These are phyloP conservation scores for Tuctoria greenei DNA, from an alignment of 176 grass and related monocot genomes.

Conservation along the genomic window DNA sequence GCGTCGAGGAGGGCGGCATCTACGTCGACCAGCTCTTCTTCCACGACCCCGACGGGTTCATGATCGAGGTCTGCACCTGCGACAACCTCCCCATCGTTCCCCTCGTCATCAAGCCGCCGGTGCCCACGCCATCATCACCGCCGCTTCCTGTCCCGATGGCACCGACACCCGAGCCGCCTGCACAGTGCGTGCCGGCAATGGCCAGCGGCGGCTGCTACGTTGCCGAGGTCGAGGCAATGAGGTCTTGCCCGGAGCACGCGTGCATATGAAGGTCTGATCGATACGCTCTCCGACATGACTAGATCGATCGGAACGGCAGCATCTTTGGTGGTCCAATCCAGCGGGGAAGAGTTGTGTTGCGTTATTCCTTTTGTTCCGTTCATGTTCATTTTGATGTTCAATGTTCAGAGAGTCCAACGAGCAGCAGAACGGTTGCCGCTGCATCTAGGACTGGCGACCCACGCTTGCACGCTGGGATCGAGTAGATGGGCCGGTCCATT, in stretches of 20 bases:
- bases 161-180: neutral
- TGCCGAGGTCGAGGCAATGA: constrained; percentile 20
- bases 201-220: constrained; percentile 2
- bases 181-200: constrained; percentile 1
- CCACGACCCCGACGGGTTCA: constrained; percentile 94
- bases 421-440: neutral
- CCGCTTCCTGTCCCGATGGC: neutral
- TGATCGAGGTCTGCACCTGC: constrained; percentile 93
- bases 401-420: neutral
- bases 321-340: neutral
- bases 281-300: neutral
- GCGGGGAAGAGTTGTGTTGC: neutral
- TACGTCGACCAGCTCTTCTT: constrained; percentile 88
- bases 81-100: constrained; percentile 76
- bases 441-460: neutral
- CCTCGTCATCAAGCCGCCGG: constrained; percentile 13
- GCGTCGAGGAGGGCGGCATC: constrained; percentile 70
- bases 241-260: constrained; percentile 35
- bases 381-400: neutral
- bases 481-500: neutral
- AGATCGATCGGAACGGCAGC: neutral
- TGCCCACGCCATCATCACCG: neutral
- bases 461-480: neutral
- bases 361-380: neutral
- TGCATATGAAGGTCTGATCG: constrained; percentile 32